Evolutionary conservation across 1,284 basidiomycete genomes (phyloP), one percentile per base, ranked within the genome.

Genomic region (Ceratobasidium sp.): DNA sequence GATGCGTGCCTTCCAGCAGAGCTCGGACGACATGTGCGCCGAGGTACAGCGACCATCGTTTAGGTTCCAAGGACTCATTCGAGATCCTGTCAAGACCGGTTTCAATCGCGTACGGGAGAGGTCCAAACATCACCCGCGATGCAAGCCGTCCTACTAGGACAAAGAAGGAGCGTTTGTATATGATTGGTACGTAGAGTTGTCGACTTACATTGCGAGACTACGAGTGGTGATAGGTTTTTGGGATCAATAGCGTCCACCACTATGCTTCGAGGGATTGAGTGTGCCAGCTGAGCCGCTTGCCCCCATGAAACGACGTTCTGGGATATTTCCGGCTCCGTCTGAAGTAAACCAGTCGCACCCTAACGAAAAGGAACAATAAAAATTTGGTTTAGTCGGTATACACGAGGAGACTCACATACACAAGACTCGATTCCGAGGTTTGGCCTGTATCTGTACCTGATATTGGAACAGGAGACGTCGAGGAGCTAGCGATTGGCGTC

Each of bases 1-100:
- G 23, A 18, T 61, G 40, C 1, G 40, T 63, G 18, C 51, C 71
- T 10, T 73, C 71, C 12, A 63, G 9, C 15, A 61, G 15, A 7
- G 9, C 56, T 53, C 42, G 71, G 13, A 63, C 13, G 9, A 73
- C 44, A 12, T 58, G 60, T 6, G 71, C 56, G 6, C 71, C 71
- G 20, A 73, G 23, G 39, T 61, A 73, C 58, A 73, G 13, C 18
- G 56, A 33, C 71, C 42, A 61, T 3, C 71, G 58, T 26, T 33
- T 73, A 15, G 18, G n/a, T 28, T 28, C 40, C 23, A 55, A 46
- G 46, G 63, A 46, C 15, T 66, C 40, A 6, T n/a, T 23, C 2
- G 63, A 39, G 63, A 66, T n/a, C 42, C 42, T 13, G 13, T 26
- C 60, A 28, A 61, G 60, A 7, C 28, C 60, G 10, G 6, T 39